Conservation (phyloP, 129 eudicot genomes). For the sunflower (Helianthus annuus) region HanXRQr2.0-SUNRISE NC_035433.2:136881769-136882268, state of each 20-base stretch:
- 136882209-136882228: neutral
- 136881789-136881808: slow-evolving; percentile 42
- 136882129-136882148: neutral
- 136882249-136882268: neutral
- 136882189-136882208: neutral
- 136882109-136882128: neutral
- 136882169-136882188: neutral
- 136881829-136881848: slow-evolving; percentile 4
- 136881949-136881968: no score
- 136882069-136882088: neutral
- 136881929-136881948: no score
- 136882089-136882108: neutral
- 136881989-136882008: no score
- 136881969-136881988: no score
- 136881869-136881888: neutral
- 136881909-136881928: no score
- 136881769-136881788: slow-evolving; percentile 44
- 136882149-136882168: neutral
- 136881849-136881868: slow-evolving; percentile 5
- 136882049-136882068: no score
- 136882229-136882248: no score
- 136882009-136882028: no score
- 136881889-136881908: no score
- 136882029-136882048: no score
- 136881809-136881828: slow-evolving; percentile 9